A percentile compares a stretch with the other conserved stretches of the same genome.
Evolutionary conservation across 2,329 filamentous ascomycete species (phyloP).

Genomic region (Cladophialophora bantiana): DNA sequence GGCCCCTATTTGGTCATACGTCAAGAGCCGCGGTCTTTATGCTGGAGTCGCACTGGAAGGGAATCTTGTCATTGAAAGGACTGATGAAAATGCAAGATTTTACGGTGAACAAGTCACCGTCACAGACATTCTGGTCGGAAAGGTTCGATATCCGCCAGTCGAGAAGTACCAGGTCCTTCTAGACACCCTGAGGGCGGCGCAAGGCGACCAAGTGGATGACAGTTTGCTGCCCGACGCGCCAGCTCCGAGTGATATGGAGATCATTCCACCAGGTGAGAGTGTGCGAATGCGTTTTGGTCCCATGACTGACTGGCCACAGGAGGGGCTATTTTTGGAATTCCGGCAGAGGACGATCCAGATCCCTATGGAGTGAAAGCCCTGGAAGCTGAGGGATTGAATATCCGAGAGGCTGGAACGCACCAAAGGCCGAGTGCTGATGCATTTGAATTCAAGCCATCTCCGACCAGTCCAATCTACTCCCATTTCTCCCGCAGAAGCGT

Average conservation of each 20-base stretch:
- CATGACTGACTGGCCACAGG: slow-evolving; percentile 40
- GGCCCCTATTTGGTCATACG: slow-evolving; percentile 79
- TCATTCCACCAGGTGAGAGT: slow-evolving; percentile 57
- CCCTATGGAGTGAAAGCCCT: slow-evolving; percentile 89
- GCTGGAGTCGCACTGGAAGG: slow-evolving; percentile 87
- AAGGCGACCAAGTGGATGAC: slow-evolving; percentile 81
- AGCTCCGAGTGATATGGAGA: slow-evolving; percentile 76
- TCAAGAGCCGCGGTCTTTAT: slow-evolving; percentile 89
- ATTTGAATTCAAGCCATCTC: slow-evolving; percentile 81
- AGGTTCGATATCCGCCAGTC: slow-evolving; percentile 63
- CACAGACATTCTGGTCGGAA: slow-evolving; percentile 68
- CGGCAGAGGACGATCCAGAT: slow-evolving; percentile 81
- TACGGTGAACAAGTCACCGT: slow-evolving; percentile 73
- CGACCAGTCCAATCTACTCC: slow-evolving; percentile 72
- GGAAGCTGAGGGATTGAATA: slow-evolving; percentile 88
- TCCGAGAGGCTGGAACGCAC: slow-evolving; percentile 84
- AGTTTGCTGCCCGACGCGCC: slow-evolving; percentile 69
- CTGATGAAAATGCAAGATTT: slow-evolving; percentile 87
- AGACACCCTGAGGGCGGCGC: slow-evolving; percentile 86
- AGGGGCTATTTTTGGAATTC: slow-evolving; percentile 73
- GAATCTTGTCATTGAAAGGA: slow-evolving; percentile 82
- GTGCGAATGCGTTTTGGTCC: slow-evolving; percentile 49
- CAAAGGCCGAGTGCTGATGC: slow-evolving; percentile 76
- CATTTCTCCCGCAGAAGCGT: slow-evolving; percentile 70
- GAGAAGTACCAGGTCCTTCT: slow-evolving; percentile 66